Evolutionary conservation across 2,329 filamentous ascomycete species (phyloP), one percentile per base, ranked within the genome.

Genomic region (Thermomyces lanuginosus): DNA sequence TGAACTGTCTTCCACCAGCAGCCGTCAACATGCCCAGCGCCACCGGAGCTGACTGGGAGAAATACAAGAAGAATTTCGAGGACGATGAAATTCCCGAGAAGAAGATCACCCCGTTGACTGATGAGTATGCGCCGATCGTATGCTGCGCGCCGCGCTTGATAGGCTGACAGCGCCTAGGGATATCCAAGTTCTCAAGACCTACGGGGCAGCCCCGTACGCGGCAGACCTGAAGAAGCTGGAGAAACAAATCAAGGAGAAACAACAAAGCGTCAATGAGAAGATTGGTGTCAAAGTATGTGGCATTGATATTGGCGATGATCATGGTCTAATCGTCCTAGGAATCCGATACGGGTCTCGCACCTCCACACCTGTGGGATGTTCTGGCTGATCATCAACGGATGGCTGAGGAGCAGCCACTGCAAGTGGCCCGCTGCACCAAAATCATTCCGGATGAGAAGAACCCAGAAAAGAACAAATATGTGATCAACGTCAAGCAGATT

Each of bases 401-500:
- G 89, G 75, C 76, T 37, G 89, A 98, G 60, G 89, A 98, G 60
- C 89, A 98, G 48, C 89, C 89, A 22, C 69, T 95, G 43, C 89
- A 98, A 60, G 89, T 98, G 37, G 89, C 89, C 39, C 71, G 89
- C 48, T 98, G 89, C 67, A 98, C 89, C 33, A 98, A 98, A 68
- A 98, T 98, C 55, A 98, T 98, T 43, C 75, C 83, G 35, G 86
- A 95, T 49, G 84, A 92, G 53, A 86, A 89, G 58, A 84, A 95
- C 52, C 66, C 81, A 34, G 80, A 92, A 37, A 98, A 98, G 71
- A 92, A 79, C 72, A 98, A 95, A 73, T 98, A 98, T 63, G 84
- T 98, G 46, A 98, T 98, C 69, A 98, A 98, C 59, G 86, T 98
- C 43, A 98, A 98, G 66, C 89, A 98, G 58, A 98, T 98, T 46